phyloP scores from a whole-genome alignment of 2,329 filamentous ascomycete genomes.

The Samsoniella hepiali region DNA sequence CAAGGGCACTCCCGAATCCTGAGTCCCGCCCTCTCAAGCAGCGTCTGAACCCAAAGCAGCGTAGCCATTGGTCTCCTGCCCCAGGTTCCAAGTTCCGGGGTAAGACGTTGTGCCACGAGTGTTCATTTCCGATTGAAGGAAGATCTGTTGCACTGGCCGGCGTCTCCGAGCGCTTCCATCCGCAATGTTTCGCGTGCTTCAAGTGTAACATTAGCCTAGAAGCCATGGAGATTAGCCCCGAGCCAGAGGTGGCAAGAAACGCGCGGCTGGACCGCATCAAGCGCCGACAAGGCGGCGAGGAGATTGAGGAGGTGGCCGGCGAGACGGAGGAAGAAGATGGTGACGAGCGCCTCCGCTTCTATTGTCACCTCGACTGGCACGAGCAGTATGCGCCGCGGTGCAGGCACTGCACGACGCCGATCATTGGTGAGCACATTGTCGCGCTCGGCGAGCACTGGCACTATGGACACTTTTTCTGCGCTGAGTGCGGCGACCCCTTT shows the following conservation, averaged over 20 bases:
- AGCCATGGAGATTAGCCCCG: conserved; percentile 92
- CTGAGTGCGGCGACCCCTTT: conserved; percentile 96
- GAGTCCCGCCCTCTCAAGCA: conserved; percentile 32
- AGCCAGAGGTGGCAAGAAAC: conserved; percentile 69
- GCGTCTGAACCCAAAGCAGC: conserved; percentile 39
- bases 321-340: conserved; percentile 68
- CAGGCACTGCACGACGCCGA: conserved; percentile 94
- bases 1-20: conserved; percentile 49
- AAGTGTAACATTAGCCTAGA: conserved; percentile 85
- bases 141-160: conserved; percentile 84
- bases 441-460: conserved; percentile 97
- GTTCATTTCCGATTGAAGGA: conserved; percentile 79
- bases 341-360: conserved; percentile 76
- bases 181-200: conserved; percentile 87
- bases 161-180: conserved; percentile 74
- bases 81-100: conserved; percentile 45
- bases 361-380: conserved; percentile 98
- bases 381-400: conserved; percentile 89
- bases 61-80: conserved; percentile 59
- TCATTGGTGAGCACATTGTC: conserved; percentile 90
- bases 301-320: conserved; percentile 59
- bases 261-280: conserved; percentile 73
- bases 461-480: conserved; percentile 97
- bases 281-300: conserved; percentile 55
- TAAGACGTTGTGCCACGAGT: conserved; percentile 79